Evolutionary conservation across 2,329 filamentous ascomycete genomes (phyloP), one percentile per base, ranked within the genome.

Genomic region (Fusarium falciforme): DNA sequence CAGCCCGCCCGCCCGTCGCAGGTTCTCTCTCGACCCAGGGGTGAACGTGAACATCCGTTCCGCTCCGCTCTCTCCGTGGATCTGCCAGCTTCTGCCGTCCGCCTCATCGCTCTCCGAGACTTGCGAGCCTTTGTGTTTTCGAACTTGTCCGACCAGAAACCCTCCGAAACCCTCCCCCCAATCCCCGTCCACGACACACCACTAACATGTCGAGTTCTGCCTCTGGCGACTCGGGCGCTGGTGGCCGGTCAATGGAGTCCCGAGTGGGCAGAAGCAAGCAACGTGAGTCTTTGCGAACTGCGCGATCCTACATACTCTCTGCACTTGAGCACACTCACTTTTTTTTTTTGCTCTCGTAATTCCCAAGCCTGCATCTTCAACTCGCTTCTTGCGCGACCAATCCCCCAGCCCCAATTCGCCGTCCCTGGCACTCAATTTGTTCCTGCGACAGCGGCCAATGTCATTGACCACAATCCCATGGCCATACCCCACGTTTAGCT

Each of bases 181-280:
- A 77, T 62, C 68, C 60, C 68, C 57, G 67, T 67, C 61, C 67
- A 52, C 73, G 64, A 70, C 71, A 66, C 66, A 29, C 61, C 67
- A 68, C 61, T 66, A 78, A 68, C 36, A 83, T 84, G 82, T 83
- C 82, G 64, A 81, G 80, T 67, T 82, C 80, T 64, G 79, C 78
- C 49, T 80, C 78, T 71, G 81, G 79, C 76, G 82, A 79, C 69
- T 80, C 82, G 54, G 81, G 79, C 70, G 47, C 47, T 29, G 72
- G 72, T 75, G 79, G 81, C 75, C 89, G 89, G 77, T 85, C 89
- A 61, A 92, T 92, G 90, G 88, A 95, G 86, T 94, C 93, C 72
- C 90, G 93, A 79, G 92, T 90, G 64, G 93, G 93, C 78, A 89
- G 94, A 81, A 91, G 87, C 80, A 95, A 95, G 81, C 94, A 96